Percentiles rank a stretch among this genome's conserved stretches.
Evolutionary conservation across 2,329 filamentous ascomycete genomes (phyloP).

Genomic region (Neopestalotiopsis sp.): DNA sequence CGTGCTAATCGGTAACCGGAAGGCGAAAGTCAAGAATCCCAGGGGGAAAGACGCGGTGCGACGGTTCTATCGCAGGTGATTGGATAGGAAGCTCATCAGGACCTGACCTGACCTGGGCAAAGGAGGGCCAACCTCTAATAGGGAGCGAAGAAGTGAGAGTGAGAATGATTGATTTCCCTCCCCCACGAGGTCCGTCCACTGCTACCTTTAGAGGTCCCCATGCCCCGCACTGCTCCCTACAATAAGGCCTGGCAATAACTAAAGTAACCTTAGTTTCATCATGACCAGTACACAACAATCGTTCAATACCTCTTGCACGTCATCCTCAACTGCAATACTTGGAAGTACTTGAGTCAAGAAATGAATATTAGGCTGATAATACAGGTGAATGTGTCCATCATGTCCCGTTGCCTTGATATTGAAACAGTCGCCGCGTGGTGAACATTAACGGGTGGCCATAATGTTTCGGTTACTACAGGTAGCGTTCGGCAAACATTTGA

Average conservation of each 20-base stretch:
- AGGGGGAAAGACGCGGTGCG: not conserved
- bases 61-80: not conserved
- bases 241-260: not conserved
- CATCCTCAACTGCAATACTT: not conserved
- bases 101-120: not conserved
- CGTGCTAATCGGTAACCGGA: constrained; percentile 1
- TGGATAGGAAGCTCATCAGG: not conserved
- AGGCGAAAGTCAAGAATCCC: not conserved
- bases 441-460: not conserved
- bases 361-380: not conserved
- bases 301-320: not conserved
- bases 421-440: not conserved
- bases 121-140: not conserved
- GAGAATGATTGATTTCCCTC: not conserved
- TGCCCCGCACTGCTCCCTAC: not conserved
- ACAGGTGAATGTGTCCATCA: too few relatives aligned
- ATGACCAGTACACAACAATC: not conserved
- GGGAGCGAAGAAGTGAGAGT: not conserved
- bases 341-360: not conserved
- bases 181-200: not conserved
- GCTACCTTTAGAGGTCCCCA: not conserved
- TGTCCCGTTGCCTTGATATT: not conserved
- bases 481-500: not conserved
- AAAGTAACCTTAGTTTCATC: not conserved
- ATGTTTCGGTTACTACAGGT: not conserved